Conservation (phyloP, 129 eudicot genomes). For the Tagetes patula region DNA sequence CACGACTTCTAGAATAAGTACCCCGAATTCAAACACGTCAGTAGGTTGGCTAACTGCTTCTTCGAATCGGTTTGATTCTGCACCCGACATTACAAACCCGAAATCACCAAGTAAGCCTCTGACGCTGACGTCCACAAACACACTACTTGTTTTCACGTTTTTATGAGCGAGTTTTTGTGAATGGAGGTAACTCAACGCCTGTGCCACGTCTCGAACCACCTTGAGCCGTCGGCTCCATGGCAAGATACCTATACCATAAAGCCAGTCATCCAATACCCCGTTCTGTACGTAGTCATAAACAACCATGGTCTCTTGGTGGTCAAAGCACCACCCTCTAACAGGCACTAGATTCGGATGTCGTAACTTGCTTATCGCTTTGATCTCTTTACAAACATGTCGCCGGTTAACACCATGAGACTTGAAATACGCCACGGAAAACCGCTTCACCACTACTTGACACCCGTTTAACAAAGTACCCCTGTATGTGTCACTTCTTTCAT, state of each 20-base stretch:
- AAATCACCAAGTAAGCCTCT: conserved; percentile 62
- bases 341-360: conserved; percentile 72
- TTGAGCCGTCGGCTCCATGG: conserved; percentile 68
- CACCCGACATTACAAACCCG: conserved; percentile 43
- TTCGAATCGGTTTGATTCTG: conserved; percentile 53
- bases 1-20: conserved; percentile 54
- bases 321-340: conserved; percentile 70
- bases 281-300: conserved; percentile 63
- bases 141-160: conserved; percentile 52
- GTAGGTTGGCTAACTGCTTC: conserved; percentile 46
- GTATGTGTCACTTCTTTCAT: conserved; percentile 50
- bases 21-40: conserved; percentile 63
- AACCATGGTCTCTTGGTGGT: conserved; percentile 51
- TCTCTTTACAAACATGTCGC: conserved; percentile 45
- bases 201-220: conserved; percentile 62
- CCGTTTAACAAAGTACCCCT: conserved; percentile 53
- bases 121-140: conserved; percentile 54
- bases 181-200: conserved; percentile 51
- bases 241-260: conserved; percentile 60
- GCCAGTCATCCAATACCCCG: conserved; percentile 61
- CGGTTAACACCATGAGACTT: conserved; percentile 39
- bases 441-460: conserved; percentile 51
- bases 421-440: conserved; percentile 43
- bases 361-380: conserved; percentile 47
- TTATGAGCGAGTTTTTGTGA: conserved; percentile 57